Base-by-base conservation (phyloP, 2,329 filamentous ascomycete species). In the Dactylellina sp. region DNA sequence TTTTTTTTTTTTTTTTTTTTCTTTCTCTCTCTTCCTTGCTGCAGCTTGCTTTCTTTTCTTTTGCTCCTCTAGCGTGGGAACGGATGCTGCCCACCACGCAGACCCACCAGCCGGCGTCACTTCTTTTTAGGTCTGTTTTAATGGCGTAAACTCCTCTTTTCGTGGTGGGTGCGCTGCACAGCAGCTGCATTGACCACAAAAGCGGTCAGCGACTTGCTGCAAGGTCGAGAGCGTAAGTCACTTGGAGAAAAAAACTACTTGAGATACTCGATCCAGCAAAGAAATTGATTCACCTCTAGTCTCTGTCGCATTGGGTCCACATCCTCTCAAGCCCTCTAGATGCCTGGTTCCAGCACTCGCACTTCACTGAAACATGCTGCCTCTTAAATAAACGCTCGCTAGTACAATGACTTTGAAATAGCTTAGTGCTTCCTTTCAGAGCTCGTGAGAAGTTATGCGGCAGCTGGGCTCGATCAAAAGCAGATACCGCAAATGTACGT, bases 231-330 rank as follows among this genome's bases (percentile, higher is more conserved):
- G 32, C 40, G 64, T 70, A 47, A 52, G 52, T 59, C 62, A 59
- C 46, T 70, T 61, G 55, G 64, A 70, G 56, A 61, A 61, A 40
- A 32, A n/a, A n/a, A n/a, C n/a, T 9, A 32, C 56, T 61, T 12
- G 64, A 70, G 64, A 70, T 61, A 53, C 64, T 70, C 55, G 16
- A 70, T 70, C 55, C n/a, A 70, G 64, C 40, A 20, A 28, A 57
- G 20, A 47, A 40, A 25, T 49, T 66, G 53, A 66, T 66, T 52
- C 62, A 68, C 37, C 52, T 60, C 22, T 46, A 22, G 12, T 12
- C 16, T 25, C 16, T 20, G 12, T 39, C 16, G 32, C 20, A 18
- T 40, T 9, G 16, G 53, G n/a, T 53, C 63, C 46, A 47, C 44
- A 35, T 44, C 16, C 44, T 32, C 28, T 18, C 40, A 18, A 57